Conservation (phyloP, 352 stramenopile species). For the Pythium phragmiticola region DNA sequence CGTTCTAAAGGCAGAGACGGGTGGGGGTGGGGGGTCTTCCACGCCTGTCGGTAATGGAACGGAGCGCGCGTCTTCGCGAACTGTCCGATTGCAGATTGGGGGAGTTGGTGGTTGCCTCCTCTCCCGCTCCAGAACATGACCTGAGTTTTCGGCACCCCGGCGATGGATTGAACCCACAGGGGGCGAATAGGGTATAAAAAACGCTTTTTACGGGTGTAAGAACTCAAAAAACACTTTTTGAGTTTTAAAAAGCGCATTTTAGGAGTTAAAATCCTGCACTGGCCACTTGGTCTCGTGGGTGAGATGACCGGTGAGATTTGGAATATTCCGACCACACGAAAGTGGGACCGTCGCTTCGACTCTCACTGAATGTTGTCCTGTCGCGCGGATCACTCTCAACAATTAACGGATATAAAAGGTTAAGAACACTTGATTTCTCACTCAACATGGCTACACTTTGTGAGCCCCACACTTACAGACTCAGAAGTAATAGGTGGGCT, state of each 20-base stretch:
- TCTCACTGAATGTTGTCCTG: slow-evolving; percentile 5
- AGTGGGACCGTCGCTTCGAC: background rate
- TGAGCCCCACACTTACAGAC: background rate
- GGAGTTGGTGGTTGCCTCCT: slow-evolving; percentile 6
- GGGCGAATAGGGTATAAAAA: background rate
- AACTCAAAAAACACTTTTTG: background rate
- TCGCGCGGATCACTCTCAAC: slow-evolving; percentile 12
- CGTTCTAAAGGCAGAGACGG: background rate
- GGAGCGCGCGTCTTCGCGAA: background rate
- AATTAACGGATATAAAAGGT: slow-evolving; percentile 1
- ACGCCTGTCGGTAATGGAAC: background rate
- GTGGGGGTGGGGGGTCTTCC: background rate
- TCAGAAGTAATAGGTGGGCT: slow-evolving; percentile 24
- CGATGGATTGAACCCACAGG: slow-evolving; percentile 11
- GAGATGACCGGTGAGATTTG: background rate
- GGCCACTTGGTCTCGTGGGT: slow-evolving; percentile 6
- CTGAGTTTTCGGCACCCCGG: slow-evolving; percentile 11
- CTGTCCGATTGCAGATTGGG: slow-evolving; percentile 3
- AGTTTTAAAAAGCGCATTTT: slow-evolving; percentile 5
- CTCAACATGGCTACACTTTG: slow-evolving; percentile 21
- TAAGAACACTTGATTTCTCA: background rate
- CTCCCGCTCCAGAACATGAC: background rate
- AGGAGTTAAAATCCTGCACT: background rate
- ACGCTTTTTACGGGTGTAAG: background rate
- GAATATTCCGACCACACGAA: slow-evolving; percentile 12